phyloP scores from a whole-genome alignment of 225 moss, liverwort and hornwort species.

The Anthoceros angustus region DNA sequence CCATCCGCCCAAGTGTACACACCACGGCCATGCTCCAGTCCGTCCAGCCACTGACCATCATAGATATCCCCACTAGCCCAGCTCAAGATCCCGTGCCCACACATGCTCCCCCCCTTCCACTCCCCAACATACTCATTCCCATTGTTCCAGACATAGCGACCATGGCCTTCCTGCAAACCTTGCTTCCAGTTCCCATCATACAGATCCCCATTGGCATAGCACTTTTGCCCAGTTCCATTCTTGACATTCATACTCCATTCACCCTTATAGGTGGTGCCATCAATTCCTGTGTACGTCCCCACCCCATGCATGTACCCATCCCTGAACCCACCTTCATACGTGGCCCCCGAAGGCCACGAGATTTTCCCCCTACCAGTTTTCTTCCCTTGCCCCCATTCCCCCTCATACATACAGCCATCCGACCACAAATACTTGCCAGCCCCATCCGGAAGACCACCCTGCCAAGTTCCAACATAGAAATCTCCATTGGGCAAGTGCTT shows the following conservation, averaged over 20 bases:
- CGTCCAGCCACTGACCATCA: conserved; percentile 94
- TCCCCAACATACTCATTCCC: conserved; percentile 89
- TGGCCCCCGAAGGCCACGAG: conserved; percentile 97
- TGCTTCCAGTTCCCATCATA: conserved; percentile 93
- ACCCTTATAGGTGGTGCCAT: conserved; percentile 87
- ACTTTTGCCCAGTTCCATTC: conserved; percentile 76
- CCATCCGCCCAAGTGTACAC: conserved; percentile 69
- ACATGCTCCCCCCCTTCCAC: conserved; percentile 88
- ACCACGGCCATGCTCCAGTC: conserved; percentile 91
- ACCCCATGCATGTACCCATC: conserved; percentile 96
- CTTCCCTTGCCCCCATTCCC: conserved; percentile 93
- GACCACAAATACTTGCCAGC: conserved; percentile 97
- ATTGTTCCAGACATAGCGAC: conserved; percentile 72
- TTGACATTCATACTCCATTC: conserved; percentile 98
- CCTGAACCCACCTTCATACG: conserved; percentile 92
- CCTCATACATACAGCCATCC: conserved; percentile 99
- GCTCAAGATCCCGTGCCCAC: conserved; percentile 62
- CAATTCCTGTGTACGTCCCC: conserved; percentile 85
- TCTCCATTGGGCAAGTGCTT: conserved; percentile 89
- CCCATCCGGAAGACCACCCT: conserved; percentile 89
- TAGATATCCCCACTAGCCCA: conserved; percentile 88
- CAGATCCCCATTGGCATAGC: conserved; percentile 84
- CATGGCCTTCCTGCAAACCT: conserved; percentile 77
- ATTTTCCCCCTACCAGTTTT: conserved; percentile 97
- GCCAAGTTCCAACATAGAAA: conserved; percentile 98